phyloP scores from a whole-genome alignment of 2,329 filamentous ascomycete species.

The Zymoseptoria tritici region DNA sequence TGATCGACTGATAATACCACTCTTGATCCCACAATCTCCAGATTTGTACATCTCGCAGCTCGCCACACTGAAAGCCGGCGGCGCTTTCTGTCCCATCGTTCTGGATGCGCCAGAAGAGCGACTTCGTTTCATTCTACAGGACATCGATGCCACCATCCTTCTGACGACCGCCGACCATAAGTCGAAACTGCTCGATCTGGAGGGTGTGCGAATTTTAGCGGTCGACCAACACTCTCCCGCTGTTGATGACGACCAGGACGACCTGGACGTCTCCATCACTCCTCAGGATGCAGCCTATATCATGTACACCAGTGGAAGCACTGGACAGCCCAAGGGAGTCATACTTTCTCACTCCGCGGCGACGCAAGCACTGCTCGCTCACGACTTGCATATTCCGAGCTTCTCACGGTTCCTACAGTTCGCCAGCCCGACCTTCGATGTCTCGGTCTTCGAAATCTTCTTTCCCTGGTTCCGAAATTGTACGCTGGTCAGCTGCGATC shows the following conservation, averaged over 20 bases:
- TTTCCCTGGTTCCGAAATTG: constrained; percentile 69
- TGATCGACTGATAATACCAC: constrained; percentile 53
- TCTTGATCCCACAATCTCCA: constrained; percentile 69
- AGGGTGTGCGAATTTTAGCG: constrained; percentile 33
- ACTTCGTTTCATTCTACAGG: constrained; percentile 70
- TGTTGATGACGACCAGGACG: constrained; percentile 30
- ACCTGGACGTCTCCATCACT: constrained; percentile 2
- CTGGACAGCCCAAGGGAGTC: constrained; percentile 82
- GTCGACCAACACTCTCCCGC: constrained; percentile 33
- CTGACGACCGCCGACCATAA: constrained; percentile 52
- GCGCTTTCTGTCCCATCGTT: constrained; percentile 77
- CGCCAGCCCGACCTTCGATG: constrained; percentile 86
- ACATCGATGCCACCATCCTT: constrained; percentile 63
- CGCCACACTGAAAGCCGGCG: constrained; percentile 72
- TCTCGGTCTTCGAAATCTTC: constrained; percentile 92
- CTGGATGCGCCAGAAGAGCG: constrained; percentile 70
- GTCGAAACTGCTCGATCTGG: constrained; percentile 31
- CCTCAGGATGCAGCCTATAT: constrained; percentile 62
- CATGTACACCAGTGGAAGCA: constrained; percentile 90
- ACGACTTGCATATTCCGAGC: constrained; percentile 65
- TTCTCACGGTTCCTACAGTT: constrained; percentile 85
- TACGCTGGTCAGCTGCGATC: constrained; percentile 65
- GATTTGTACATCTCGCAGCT: constrained; percentile 71
- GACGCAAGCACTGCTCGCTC: constrained; percentile 74
- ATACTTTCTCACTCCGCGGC: constrained; percentile 71